These are phyloP conservation scores for Sclerospora graminicola DNA, from an alignment of 352 stramenopile species.

Conservation along the genomic window DNA sequence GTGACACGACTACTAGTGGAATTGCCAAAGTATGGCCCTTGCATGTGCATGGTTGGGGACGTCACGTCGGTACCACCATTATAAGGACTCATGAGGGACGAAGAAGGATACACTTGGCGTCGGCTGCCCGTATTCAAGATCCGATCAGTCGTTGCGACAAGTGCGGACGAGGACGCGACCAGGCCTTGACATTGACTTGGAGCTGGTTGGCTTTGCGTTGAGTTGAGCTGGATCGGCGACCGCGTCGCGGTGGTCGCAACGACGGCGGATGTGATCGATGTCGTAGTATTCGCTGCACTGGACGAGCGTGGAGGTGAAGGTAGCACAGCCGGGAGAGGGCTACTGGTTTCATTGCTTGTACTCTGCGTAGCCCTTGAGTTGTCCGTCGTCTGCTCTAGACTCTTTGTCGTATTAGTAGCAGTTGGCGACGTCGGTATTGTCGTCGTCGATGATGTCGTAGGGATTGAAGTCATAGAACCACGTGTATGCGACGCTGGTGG, in stretches of 20 bases:
- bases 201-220: neutral
- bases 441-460: slow-evolving; percentile 1
- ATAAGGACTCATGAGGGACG: slow-evolving; percentile 6
- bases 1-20: slow-evolving; percentile 10
- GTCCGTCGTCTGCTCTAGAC: no score
- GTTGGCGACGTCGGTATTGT: no score
- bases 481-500: neutral
- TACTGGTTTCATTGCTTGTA: slow-evolving; percentile 15
- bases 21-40: slow-evolving; percentile 10
- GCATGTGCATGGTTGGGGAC: slow-evolving; percentile 16
- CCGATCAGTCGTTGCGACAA: neutral
- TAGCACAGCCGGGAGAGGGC: slow-evolving; percentile 31
- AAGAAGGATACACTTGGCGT: slow-evolving; percentile 6
- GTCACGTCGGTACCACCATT: neutral
- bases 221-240: slow-evolving; percentile 3
- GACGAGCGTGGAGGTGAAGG: slow-evolving; percentile 4
- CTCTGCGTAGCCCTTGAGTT: no score
- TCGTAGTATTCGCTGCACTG: neutral
- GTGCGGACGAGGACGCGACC: neutral
- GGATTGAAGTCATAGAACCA: neutral
- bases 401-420: no score
- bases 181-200: neutral
- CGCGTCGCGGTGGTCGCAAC: neutral
- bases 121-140: slow-evolving; percentile 8
- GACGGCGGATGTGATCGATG: neutral